Evolutionary conservation across 2,329 filamentous ascomycete species (phyloP), one percentile per base, ranked within the genome.

Genomic region (Mariannaea elegans): DNA sequence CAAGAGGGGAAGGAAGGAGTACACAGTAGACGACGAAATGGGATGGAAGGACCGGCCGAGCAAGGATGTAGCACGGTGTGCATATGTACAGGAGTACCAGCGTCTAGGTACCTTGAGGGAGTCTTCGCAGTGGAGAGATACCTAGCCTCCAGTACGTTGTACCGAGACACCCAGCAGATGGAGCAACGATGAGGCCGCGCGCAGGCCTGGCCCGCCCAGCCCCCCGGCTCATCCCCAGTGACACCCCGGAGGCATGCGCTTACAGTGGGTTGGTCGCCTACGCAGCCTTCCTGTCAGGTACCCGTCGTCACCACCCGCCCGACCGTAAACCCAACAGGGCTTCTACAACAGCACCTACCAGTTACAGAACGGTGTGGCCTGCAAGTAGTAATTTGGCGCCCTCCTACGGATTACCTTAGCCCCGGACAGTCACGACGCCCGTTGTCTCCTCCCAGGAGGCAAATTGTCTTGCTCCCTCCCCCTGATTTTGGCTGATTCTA

Each of bases 11-110:
- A 61, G 53, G 59, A 69, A 66, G 21, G 63, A 67, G 64, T 60
- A 71, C 55, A 66, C 66, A 67, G 64, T 60, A 71, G 56, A 66
- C 66, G 60, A 59, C 56, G 56, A 53, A 53, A 50, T 61, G 61
- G 58, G 61, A 54, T 58, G 60, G 47, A 52, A 36, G 34, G 49
- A 49, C 44, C 55, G 45, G 39, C 47, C 32, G 18, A 47, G 27
- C 38, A 24, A 27, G 34, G 32, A 41, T 51, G 48, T 34, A 38
- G 48, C 41, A 44, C 21, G 13, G 34, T 4, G 52, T n/a, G 32
- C 32, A 13, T 13, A 41, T 27, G 45, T 55, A 38, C 48, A 23
- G 47, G 55, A 50, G 39, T 18, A 36, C 48, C 13, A 34, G 48
- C 16, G 24, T 14, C 9, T 24, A 47, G 14, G 52, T 55, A 55